Percentiles rank a stretch among this genome's conserved stretches.
phyloP scores from a whole-genome alignment of 148 eudicot species.

The Gaultheria prostrata region DNA sequence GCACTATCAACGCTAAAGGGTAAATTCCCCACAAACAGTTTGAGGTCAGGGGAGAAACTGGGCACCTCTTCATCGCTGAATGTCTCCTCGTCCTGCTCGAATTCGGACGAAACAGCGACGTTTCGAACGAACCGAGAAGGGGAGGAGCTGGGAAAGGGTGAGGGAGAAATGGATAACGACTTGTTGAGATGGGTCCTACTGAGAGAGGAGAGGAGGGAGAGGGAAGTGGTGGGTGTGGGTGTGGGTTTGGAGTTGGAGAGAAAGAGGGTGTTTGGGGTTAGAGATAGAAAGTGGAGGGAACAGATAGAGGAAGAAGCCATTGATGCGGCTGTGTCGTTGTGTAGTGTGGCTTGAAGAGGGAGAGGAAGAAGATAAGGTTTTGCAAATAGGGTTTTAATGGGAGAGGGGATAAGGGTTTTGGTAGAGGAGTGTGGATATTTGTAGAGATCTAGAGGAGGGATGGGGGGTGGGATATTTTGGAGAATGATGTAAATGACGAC shows the following conservation, averaged over 20 bases:
- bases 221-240: slow-evolving; percentile 13
- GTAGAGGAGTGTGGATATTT: background rate
- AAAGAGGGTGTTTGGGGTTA: slow-evolving; percentile 35
- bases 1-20: slow-evolving; percentile 81
- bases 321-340: background rate
- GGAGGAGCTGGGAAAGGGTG: slow-evolving; percentile 5
- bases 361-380: slow-evolving; percentile 26
- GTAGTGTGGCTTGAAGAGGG: background rate
- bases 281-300: slow-evolving; percentile 41
- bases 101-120: slow-evolving; percentile 56
- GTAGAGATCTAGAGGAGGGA: background rate
- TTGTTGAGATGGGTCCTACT: slow-evolving; percentile 9
- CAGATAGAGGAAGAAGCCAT: slow-evolving; percentile 49
- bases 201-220: slow-evolving; percentile 20
- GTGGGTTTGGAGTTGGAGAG: slow-evolving; percentile 25
- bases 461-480: background rate
- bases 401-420: background rate
- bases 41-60: slow-evolving; percentile 57
- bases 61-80: slow-evolving; percentile 26
- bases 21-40: slow-evolving; percentile 82
- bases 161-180: slow-evolving; percentile 17
- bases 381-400: background rate
- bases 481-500: background rate
- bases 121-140: slow-evolving; percentile 29
- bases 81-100: slow-evolving; percentile 42